Evolutionary conservation across 2,329 filamentous ascomycete genomes (phyloP), one percentile per base, ranked within the genome.

Genomic region (Diaporthe sp.): DNA sequence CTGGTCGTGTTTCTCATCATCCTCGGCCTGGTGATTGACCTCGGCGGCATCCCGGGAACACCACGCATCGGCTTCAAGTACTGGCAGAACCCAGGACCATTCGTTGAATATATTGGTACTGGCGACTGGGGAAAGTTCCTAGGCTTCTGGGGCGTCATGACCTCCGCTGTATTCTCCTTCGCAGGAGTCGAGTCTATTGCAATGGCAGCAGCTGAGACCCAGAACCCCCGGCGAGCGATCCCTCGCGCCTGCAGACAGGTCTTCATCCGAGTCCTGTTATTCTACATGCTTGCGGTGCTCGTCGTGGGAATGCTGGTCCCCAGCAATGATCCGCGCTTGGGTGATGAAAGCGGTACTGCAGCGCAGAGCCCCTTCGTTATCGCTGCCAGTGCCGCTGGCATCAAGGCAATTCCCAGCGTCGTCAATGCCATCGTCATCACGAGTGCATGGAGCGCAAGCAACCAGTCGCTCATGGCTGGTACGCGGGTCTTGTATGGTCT

Each of bases 371-470:
- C 92, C 15, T 94, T 92, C 79, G 93, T 96, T 75, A 94, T 95
- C 77, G 94, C 93, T 25, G 91, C 93, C 51, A 87, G 89, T 15
- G 89, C 90, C 42, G 94, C 93, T 2, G 91, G 92, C 0, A 92
- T 95, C 74, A 87, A 86, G 6, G 92, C 89, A 9, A 89, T 95
- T 6, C 92, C 93, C 0, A 91, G 91, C 8, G 89, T 96, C 73
- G 92, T 96, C 83, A 96, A 96, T 81, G 94, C 93, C 49, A 87
- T 95, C 37, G 92, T 96, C 78, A 88, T 95, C 78, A 94, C 92
- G 0, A 93, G 92, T 0, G 93, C 92, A 0, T 92, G 91, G 84
- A 94, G 93, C 0, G 88, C 93, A 0, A 91, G 90, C 0, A 95
- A 95, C 78, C 91, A 93, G 78, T 90, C 89, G 79, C 85, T 95